A percentile compares a stretch with the other conserved stretches of the same genome.
Conservation (phyloP, 192 early-diverging fungal species). For the Diversispora eburnea region DNA sequence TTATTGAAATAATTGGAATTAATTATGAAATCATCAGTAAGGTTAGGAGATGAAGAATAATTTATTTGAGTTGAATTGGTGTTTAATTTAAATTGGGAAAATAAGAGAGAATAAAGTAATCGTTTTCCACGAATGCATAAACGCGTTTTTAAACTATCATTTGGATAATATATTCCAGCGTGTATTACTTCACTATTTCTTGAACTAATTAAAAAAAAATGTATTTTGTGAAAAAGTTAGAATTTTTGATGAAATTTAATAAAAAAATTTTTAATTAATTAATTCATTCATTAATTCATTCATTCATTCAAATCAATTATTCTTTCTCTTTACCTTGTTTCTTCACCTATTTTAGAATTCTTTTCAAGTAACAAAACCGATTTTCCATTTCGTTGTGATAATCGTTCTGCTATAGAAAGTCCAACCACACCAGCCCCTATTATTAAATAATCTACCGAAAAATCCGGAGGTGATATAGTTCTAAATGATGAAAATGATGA, state of each 20-base stretch:
- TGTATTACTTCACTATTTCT: constrained; percentile 90
- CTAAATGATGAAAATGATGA: background rate
- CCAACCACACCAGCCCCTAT: constrained; percentile 83
- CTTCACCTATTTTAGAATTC: constrained; percentile 57
- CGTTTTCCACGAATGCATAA: constrained; percentile 75
- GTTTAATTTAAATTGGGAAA: background rate
- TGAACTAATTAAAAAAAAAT: constrained; percentile 43
- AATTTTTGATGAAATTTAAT: background rate
- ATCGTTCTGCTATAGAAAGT: constrained; percentile 64
- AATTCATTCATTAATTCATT: too few species aligned
- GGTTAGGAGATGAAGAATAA: background rate
- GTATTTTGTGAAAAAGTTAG: background rate
- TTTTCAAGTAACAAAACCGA: constrained; percentile 68
- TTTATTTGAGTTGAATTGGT: background rate
- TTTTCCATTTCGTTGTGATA: constrained; percentile 45
- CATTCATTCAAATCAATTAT: background rate
- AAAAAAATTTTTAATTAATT: too few species aligned
- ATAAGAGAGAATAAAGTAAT: constrained; percentile 60
- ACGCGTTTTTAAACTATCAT: constrained; percentile 65
- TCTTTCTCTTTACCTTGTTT: constrained; percentile 53
- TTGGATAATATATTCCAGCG: constrained; percentile 81
- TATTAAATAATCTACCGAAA: constrained; percentile 64
- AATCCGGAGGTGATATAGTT: constrained; percentile 29
- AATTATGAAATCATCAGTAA: too few species aligned
- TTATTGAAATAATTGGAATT: background rate